A percentile compares a stretch with the other conserved stretches of the same genome.
phyloP scores from a whole-genome alignment of 768 basidiomycete species.

The Pluteus cervinus region DNA sequence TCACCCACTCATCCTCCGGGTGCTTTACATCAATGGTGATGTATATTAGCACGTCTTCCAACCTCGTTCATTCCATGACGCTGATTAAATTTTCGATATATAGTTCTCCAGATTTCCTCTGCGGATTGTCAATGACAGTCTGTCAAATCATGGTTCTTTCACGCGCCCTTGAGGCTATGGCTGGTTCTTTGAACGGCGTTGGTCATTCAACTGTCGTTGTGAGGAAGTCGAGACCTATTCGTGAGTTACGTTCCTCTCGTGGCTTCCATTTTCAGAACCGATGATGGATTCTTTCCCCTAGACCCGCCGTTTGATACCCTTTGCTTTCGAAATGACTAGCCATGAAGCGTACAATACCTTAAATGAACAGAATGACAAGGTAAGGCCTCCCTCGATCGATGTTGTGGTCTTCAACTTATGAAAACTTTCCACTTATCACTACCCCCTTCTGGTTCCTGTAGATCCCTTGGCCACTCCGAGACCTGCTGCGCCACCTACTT shows the following conservation, averaged over 20 bases:
- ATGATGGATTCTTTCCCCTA: slow-evolving; percentile 17
- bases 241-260: slow-evolving; percentile 36
- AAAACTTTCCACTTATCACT: not conserved
- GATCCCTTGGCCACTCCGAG: slow-evolving; percentile 91
- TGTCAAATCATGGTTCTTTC: slow-evolving; percentile 84
- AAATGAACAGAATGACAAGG: slow-evolving; percentile 85
- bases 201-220: slow-evolving; percentile 85
- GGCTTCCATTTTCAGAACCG: slow-evolving; percentile 1
- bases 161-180: slow-evolving; percentile 91
- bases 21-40: slow-evolving; percentile 92
- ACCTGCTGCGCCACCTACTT: slow-evolving; percentile 71
- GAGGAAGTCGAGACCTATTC: slow-evolving; percentile 73
- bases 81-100: slow-evolving; percentile 2
- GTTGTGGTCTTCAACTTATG: no score
- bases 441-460: slow-evolving; percentile 19
- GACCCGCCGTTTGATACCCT: slow-evolving; percentile 84
- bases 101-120: slow-evolving; percentile 84
- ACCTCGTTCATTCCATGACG: not conserved
- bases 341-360: slow-evolving; percentile 74
- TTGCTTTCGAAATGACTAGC: slow-evolving; percentile 71
- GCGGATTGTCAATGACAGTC: slow-evolving; percentile 81
- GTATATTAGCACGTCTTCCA: slow-evolving; percentile 68
- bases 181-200: slow-evolving; percentile 84
- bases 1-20: slow-evolving; percentile 86
- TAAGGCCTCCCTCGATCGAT: slow-evolving; percentile 24